Percentiles rank a stretch among this genome's conserved stretches.
Evolutionary conservation across 148 eudicot species (phyloP).

Genomic region (Dianthus caryophyllus): DNA sequence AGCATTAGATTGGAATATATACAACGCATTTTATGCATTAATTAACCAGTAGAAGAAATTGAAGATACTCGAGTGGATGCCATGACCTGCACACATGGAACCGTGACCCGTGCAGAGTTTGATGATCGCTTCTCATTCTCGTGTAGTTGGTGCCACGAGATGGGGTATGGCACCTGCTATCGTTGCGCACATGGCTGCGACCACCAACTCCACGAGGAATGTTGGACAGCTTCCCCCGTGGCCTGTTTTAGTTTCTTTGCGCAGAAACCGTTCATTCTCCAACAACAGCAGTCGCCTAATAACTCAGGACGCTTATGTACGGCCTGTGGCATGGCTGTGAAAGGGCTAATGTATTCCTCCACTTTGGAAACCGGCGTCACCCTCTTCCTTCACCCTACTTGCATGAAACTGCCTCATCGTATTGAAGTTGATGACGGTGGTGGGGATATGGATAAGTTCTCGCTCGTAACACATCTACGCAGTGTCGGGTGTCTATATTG

Average conservation of each 20-base stretch:
- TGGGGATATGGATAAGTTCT: neutral
- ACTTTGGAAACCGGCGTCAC: no score
- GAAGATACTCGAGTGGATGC: neutral
- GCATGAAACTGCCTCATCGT: slow-evolving; percentile 5
- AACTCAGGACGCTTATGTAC: neutral
- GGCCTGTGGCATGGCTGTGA: slow-evolving; percentile 14
- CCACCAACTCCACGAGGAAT: slow-evolving; percentile 12
- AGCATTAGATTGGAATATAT: no score
- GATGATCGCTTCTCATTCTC: neutral
- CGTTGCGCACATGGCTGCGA: neutral
- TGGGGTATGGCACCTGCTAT: slow-evolving; percentile 12
- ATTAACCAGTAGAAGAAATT: no score
- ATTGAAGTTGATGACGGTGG: neutral
- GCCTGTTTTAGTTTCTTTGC: neutral
- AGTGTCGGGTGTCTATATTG: neutral
- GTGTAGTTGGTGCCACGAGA: neutral
- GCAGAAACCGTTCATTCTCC: neutral
- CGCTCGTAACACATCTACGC: neutral
- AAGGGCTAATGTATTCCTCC: neutral
- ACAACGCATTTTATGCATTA: no score
- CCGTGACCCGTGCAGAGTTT: neutral
- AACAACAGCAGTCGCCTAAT: neutral
- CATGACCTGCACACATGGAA: neutral
- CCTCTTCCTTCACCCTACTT: neutral
- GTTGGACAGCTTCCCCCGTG: neutral